phyloP scores from a whole-genome alignment of 2,329 filamentous ascomycete species.

The Hypoxylon sp. region DNA sequence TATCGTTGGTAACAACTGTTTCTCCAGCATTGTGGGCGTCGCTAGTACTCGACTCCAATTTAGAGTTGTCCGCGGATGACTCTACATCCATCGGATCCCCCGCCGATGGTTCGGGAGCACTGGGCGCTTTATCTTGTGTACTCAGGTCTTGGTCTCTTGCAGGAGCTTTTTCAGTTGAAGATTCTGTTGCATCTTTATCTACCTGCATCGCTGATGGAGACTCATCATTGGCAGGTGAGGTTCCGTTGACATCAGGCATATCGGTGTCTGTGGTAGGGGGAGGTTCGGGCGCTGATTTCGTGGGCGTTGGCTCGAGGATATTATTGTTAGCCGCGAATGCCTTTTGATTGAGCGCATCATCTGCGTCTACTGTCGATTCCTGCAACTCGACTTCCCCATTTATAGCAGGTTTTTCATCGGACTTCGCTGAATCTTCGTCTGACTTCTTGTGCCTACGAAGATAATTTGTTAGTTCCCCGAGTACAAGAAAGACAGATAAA shows the following conservation, averaged over 20 bases:
- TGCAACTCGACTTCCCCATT: constrained; percentile 43
- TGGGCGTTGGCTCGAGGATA: constrained; percentile 31
- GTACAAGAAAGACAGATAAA: neutral
- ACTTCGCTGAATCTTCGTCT: constrained; percentile 36
- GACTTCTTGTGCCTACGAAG: constrained; percentile 39
- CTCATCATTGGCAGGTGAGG: constrained; percentile 16
- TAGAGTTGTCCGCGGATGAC: constrained; percentile 32
- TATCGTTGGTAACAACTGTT: constrained; percentile 42
- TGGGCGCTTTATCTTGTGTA: constrained; percentile 20
- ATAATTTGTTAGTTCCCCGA: constrained; percentile 11
- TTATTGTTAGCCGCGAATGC: constrained; percentile 44
- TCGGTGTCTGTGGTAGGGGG: constrained; percentile 25
- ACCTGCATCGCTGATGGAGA: constrained; percentile 5
- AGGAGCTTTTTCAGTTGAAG: constrained; percentile 11
- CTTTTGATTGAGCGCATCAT: constrained; percentile 40
- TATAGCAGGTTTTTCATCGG: constrained; percentile 34
- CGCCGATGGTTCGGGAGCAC: constrained; percentile 9
- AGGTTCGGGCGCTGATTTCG: constrained; percentile 29
- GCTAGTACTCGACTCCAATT: constrained; percentile 37
- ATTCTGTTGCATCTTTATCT: constrained; percentile 2
- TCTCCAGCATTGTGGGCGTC: constrained; percentile 42
- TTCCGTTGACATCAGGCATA: constrained; percentile 39
- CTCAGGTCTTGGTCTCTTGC: constrained; percentile 9
- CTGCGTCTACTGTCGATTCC: constrained; percentile 17
- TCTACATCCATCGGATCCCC: constrained; percentile 51